Conservation (phyloP, 2,329 filamentous ascomycete genomes). For the Fusarium fujikuroi region DNA sequence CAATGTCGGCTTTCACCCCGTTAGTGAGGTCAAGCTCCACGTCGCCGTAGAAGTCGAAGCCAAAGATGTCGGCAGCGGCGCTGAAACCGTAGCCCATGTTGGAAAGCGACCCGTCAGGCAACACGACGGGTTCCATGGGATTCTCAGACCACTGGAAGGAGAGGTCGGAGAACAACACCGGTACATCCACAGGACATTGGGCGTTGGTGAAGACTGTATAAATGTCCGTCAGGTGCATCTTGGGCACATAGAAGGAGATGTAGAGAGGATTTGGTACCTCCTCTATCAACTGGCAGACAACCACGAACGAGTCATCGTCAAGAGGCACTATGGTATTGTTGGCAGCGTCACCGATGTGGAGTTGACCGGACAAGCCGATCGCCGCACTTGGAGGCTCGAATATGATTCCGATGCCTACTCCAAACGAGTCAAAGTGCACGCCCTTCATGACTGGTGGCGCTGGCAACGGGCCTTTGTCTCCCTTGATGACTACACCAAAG, state of each 20-base stretch:
- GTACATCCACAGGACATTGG: neutral
- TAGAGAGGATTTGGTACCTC: neutral
- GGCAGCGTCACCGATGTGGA: neutral
- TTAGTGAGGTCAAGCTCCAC: neutral
- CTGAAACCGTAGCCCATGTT: conserved; percentile 2
- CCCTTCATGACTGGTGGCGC: neutral
- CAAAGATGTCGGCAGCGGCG: neutral
- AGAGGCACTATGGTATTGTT: neutral
- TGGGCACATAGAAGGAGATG: neutral
- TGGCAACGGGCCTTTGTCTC: neutral
- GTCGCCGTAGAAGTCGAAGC: neutral
- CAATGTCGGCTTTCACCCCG: neutral
- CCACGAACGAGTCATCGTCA: neutral
- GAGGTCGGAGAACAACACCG: neutral
- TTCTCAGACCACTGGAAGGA: neutral
- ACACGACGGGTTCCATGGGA: neutral
- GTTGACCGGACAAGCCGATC: neutral
- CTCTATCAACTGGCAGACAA: neutral
- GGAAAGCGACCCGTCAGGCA: neutral
- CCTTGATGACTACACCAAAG: neutral
- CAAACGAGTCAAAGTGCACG: neutral
- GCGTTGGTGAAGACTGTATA: neutral
- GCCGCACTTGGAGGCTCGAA: neutral
- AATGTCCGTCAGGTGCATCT: neutral
- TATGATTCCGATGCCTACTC: neutral